Evolutionary conservation across 1,284 basidiomycete species (phyloP), one percentile per base, ranked within the genome.

Genomic region (Chondrostereum purpureum): DNA sequence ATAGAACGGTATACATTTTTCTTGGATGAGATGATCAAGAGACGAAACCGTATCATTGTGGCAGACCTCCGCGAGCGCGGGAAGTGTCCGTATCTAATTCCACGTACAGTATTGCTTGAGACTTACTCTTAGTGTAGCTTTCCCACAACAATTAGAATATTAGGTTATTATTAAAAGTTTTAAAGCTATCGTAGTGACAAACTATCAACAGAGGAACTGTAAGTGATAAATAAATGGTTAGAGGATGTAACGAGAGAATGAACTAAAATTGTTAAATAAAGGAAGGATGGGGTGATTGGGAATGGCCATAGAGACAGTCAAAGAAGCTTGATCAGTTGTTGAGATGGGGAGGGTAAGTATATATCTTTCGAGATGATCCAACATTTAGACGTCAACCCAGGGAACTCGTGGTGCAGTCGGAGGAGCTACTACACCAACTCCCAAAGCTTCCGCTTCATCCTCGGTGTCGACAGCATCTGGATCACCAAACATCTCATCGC

Each of bases 11-110:
- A 56, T 49, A 57, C 59, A 22, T 68, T 69, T 44, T 63, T 62
- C 38, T 55, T 68, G 1, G 67, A 69, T 47, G 63, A 66, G 48
- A 61, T 66, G 59, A 58, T 67, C 18, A 57, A 54, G 31, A 44
- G 53, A 2, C 50, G 53, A 5, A 66, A 67, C 39, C 12, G 20
- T 19, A 40, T 22, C 13, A 40, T 40, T 16, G 23, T 40, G 12
- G 10, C 8, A 22, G 39, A 40, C 12, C 20, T 40, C 11, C 20
- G 12, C 11, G 5, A 11, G 10, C 8, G 20, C 19, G 39, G 39
- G 16, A 10, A 17, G 10, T 16, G 18, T 6, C 39, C 39, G 12
- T 40, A 40, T 3, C 13, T 11, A 14, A 41, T 41, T 41, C 39
- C 39, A 3, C 13, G 21, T 5, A 22, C 2, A 18, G 39, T 22